Evolutionary conservation across 805 yeast genomes (phyloP), one percentile per base, ranked within the genome.

Genomic region (Wickerhamomyces chambardii): DNA sequence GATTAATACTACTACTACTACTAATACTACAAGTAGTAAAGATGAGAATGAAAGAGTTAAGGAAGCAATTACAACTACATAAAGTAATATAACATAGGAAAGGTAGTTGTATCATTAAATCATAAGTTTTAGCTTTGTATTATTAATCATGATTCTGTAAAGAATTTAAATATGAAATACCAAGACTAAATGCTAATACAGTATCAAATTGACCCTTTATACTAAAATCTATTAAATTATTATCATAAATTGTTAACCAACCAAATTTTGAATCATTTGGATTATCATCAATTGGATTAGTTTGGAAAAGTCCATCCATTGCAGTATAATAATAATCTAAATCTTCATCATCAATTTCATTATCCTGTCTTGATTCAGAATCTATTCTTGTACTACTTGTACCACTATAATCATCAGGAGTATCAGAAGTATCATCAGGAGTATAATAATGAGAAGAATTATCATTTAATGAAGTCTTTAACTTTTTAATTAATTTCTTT

Each of bases 191-290:
- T 0, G 79, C 80, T 17, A 78, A 41, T 2, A 67, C 71, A 33
- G 66, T 41, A 41, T 75, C 79, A 67, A 76, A 76, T 57, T 65
- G 63, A 0, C 78, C 78, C 2, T 51, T 39, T 17, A 41, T 51
- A 35, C 38, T 50, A 42, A 60, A 52, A n/a, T n/a, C n/a, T 6
- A 57, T 21, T 6, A 38, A 39, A 16, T 17, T 17, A 30, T 71
- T 71, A 17, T 77, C 80, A 44, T 68, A 75, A 2, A 78, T 57
- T 0, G 84, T 76, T 3, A 78, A 52, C 84, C 84, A 78, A 0
- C 84, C 84, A 25, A 76, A 43, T 45, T 75, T 78, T 36, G 59
- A 65, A 32, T 71, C 75, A 48, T 70, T 73, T 1, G 84, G 83
- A 4, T 70, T 60, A 50, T 78, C 84, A 50, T 78, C 84, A 12